Evolutionary conservation across 768 basidiomycete species (phyloP), one percentile per base, ranked within the genome.

Genomic region (Russula earlei): DNA sequence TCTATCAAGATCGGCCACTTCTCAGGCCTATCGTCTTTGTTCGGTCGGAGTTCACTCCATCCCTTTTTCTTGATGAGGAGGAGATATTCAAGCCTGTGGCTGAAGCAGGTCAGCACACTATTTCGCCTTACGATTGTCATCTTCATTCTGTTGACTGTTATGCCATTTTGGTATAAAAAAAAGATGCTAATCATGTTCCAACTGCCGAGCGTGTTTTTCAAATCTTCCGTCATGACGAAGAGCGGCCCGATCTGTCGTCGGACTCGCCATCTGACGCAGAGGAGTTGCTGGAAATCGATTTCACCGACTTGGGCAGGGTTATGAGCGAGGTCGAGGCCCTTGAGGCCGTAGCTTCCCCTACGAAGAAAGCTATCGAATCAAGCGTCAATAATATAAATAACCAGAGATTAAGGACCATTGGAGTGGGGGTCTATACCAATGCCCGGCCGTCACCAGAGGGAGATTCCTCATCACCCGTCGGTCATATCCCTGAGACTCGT

Each of bases 21-120:
- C 71, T 90, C 17, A 72, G 73, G n/a, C 88, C 87, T 0, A 71
- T 91, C 60, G 69, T 70, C 12, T 91, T 91, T 61, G 85, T 91
- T 12, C 80, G 73, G 17, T 80, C 84, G 0, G 71, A 75, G 11
- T 49, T 75, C 41, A 79, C 77, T 2, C 70, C 77, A 51, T 67
- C 76, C 64, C 53, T 75, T 72, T 70, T 91, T 79, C 59, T 68
- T 34, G 49, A 74, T 10, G 76, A 84, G 43, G 83, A 86, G 40
- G 85, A 87, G 8, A 68, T 87, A 14, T 66, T 87, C 29, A 69
- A 81, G 60, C 70, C 85, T 1, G 65, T 74, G 1, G 71, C 73
- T 3, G 79, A 84, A 58, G 72, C 73, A 25, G 76, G 84, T 81
- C 46, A 50, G 79, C 29, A 42, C 31, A 34, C 40, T 50, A 24